Base-by-base conservation (phyloP, 129 eudicot genomes). In the Flaveria robusta region DNA sequence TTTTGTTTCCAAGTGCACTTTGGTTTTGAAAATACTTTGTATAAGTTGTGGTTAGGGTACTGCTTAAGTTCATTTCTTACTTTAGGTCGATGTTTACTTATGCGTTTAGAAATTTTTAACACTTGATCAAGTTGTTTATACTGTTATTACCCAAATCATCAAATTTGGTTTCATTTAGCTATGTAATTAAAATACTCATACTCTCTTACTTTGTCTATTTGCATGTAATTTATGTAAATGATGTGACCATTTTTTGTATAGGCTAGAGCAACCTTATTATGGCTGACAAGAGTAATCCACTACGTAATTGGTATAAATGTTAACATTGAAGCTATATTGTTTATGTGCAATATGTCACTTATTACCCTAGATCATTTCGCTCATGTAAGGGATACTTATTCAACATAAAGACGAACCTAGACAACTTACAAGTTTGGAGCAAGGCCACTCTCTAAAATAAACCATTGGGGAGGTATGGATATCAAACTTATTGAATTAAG, bases 191-290 rank as follows among this genome's bases (percentile, higher is more conserved):
- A 29, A 29, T 29, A 29, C 5, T 29, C 34, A 3, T 29, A 29
- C 5, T 91, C 68, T 92, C 81, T 72, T 26, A 29, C 5, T 29
- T 29, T 29, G 0, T 7, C 85, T 3, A 46, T 47, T 14, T 29
- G 68, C 68, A 27, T 27, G 29, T 27, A 4, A 22, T 0, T 20
- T 22, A 10, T 62, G 14, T 5, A 29, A 29, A 62, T 14, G 27
- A 11, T 62, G 5, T 5, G 34, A 13, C 7, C 68, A 52, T 11
- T 81, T 56, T 60, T 5, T 77, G 9, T 81, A 81, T 83, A 93
- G 98, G 86, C 64, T 93, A 96, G 98, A 91, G 97, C 83, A 90
- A 88, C 79, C 76, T 84, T 26, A 87, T 96, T 84, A 97, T 96
- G 50, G 84, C 86, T 55, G 96, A 89, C 72, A 86, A 97, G 91